Evolutionary conservation across 1,284 basidiomycete genomes (phyloP).

Genomic region (Marasmius tenuissimus): DNA sequence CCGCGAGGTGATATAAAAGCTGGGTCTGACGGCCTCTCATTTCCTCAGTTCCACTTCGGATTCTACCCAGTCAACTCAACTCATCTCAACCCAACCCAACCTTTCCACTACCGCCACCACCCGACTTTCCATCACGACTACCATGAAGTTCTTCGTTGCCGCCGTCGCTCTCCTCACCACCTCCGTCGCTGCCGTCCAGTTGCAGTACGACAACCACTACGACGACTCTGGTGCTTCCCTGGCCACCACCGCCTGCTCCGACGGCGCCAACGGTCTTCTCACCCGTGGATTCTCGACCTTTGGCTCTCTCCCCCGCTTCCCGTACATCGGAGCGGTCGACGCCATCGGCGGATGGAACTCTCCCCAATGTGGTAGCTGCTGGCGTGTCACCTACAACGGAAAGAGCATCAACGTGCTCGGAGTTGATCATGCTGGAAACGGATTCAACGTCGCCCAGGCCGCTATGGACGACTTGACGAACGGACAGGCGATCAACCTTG

Average conservation of each 20-base stretch:
- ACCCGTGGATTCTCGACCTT: slow-evolving; percentile 40
- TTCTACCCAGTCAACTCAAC: background rate
- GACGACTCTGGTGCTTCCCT: slow-evolving; percentile 26
- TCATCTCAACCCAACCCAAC: background rate
- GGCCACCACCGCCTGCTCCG: slow-evolving; percentile 46
- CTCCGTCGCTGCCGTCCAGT: background rate
- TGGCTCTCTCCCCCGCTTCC: slow-evolving; percentile 40
- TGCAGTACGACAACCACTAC: background rate
- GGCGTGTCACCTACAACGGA: slow-evolving; percentile 41
- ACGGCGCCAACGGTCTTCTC: slow-evolving; percentile 48
- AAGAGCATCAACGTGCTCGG: slow-evolving; percentile 38
- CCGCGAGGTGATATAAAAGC: too few species aligned
- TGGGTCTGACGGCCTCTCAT: too few species aligned
- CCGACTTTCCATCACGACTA: background rate
- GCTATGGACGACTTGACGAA: slow-evolving; percentile 45
- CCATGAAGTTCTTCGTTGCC: background rate
- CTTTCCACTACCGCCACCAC: background rate
- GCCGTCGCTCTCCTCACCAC: background rate
- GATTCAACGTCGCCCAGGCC: slow-evolving; percentile 40
- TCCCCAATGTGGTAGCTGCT: slow-evolving; percentile 48
- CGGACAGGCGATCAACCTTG: slow-evolving; percentile 34
- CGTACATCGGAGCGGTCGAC: slow-evolving; percentile 41
- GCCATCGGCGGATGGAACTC: slow-evolving; percentile 45
- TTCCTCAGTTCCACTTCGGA: too few species aligned
- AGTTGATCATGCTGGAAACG: slow-evolving; percentile 36